These are phyloP conservation scores for Hibiscus tridactylites DNA, from an alignment of 345 rosid genomes.

Conservation along the genomic window DNA sequence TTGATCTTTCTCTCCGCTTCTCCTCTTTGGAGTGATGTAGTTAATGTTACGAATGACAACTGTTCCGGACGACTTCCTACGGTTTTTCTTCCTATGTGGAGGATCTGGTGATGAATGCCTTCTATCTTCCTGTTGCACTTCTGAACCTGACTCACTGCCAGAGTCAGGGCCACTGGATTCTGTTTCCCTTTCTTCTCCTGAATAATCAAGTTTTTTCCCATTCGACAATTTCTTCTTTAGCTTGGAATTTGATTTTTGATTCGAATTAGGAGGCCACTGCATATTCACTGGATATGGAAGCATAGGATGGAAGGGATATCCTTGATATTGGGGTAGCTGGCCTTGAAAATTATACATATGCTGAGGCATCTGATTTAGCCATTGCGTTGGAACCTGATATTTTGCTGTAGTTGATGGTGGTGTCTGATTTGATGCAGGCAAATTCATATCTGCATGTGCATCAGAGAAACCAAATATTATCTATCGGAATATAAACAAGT, in stretches of 20 bases:
- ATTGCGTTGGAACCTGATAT: constrained; percentile 47
- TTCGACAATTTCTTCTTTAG: constrained; percentile 31
- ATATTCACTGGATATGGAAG: constrained; percentile 37
- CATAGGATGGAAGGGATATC: constrained; percentile 62
- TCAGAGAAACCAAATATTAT: constrained; percentile 4
- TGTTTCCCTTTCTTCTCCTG: constrained; percentile 35
- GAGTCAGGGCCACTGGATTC: constrained; percentile 47
- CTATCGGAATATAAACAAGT: neutral
- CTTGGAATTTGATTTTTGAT: constrained; percentile 17
- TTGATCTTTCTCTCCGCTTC: constrained; percentile 38
- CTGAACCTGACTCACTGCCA: constrained; percentile 45
- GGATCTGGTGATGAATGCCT: constrained; percentile 34
- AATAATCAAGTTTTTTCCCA: constrained; percentile 33
- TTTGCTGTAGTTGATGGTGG: constrained; percentile 25
- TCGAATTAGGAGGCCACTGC: constrained; percentile 37
- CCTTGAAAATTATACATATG: constrained; percentile 47
- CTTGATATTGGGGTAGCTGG: constrained; percentile 55
- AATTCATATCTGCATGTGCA: constrained; percentile 40
- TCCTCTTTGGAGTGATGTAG: constrained; percentile 74
- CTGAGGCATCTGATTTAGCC: constrained; percentile 69
- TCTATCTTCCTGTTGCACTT: constrained; percentile 29
- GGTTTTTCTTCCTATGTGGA: constrained; percentile 33
- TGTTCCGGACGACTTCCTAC: constrained; percentile 56
- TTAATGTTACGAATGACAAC: constrained; percentile 81
- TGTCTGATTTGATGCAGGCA: constrained; percentile 23